Conservation (phyloP, 2,329 filamentous ascomycete species). For the Ophiostoma australiae region DNA sequence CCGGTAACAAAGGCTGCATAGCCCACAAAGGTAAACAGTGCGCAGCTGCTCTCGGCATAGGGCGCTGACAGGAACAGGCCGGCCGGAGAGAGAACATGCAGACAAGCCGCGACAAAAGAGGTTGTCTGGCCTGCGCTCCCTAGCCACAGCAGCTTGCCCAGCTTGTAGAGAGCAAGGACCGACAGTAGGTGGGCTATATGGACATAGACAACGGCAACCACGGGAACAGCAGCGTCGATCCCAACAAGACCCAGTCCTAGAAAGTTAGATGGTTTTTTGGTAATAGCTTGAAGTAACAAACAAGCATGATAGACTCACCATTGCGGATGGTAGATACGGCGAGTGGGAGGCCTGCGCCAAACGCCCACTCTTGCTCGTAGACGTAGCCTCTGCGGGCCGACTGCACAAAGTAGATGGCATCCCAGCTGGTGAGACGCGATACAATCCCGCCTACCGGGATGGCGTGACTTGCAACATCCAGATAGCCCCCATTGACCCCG, state of each 20-base stretch:
- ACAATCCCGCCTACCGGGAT: slow-evolving; percentile 36
- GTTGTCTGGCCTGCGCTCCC: slow-evolving; percentile 17
- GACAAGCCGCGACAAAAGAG: slow-evolving; percentile 62
- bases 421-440: slow-evolving; percentile 67
- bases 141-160: slow-evolving; percentile 26
- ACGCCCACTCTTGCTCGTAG: slow-evolving; percentile 84
- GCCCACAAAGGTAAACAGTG: slow-evolving; percentile 70
- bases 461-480: slow-evolving; percentile 25
- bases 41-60: slow-evolving; percentile 75
- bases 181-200: slow-evolving; percentile 73
- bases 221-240: slow-evolving; percentile 23
- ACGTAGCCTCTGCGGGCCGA: slow-evolving; percentile 58
- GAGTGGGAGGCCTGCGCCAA: slow-evolving; percentile 51
- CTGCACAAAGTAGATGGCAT: slow-evolving; percentile 70
- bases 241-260: not conserved
- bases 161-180: slow-evolving; percentile 38
- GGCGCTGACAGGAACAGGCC: slow-evolving; percentile 86
- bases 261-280: not conserved
- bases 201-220: slow-evolving; percentile 62
- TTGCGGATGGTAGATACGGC: slow-evolving; percentile 38
- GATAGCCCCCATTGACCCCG: slow-evolving; percentile 29
- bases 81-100: slow-evolving; percentile 82
- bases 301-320: slow-evolving; percentile 30
- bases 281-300: not conserved
- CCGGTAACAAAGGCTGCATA: slow-evolving; percentile 59